Percentiles rank a stretch among this genome's conserved stretches.
Conservation (phyloP, 345 rosid species). For the Populus alba region DNA sequence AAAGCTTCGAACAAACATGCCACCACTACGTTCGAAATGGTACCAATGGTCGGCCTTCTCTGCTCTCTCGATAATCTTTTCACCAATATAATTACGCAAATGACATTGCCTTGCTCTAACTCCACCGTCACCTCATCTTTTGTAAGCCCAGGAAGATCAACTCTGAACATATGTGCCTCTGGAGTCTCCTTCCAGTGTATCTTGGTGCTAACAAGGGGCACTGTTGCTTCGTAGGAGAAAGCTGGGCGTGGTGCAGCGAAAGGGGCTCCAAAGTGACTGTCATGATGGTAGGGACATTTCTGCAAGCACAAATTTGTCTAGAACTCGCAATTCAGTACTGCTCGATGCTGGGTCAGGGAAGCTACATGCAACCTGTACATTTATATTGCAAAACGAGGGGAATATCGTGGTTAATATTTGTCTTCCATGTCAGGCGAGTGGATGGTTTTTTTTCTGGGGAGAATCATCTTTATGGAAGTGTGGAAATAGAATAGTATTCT, state of each 20-base stretch:
- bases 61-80: conserved; percentile 31
- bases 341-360: not conserved
- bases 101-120: conserved; percentile 27
- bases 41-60: conserved; percentile 18
- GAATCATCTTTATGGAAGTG: no score
- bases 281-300: conserved; percentile 7
- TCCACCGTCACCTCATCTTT: conserved; percentile 42
- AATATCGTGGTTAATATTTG: no score
- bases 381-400: no score
- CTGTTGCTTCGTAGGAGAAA: not conserved
- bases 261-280: not conserved
- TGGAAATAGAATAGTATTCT: no score
- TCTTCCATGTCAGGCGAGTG: no score
- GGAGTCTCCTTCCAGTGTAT: conserved; percentile 39
- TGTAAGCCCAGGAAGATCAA: conserved; percentile 29
- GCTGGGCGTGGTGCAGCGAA: not conserved
- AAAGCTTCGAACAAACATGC: conserved; percentile 27
- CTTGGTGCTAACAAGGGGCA: not conserved
- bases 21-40: conserved; percentile 26
- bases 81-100: conserved; percentile 26
- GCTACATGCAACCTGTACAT: no score
- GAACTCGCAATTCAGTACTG: no score
- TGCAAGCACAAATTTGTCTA: not conserved
- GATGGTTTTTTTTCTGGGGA: no score
- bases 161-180: conserved; percentile 27